These are phyloP conservation scores for Neurospora sp. DNA, from an alignment of 495 filamentous ascomycete species.

Conservation along the genomic window DNA sequence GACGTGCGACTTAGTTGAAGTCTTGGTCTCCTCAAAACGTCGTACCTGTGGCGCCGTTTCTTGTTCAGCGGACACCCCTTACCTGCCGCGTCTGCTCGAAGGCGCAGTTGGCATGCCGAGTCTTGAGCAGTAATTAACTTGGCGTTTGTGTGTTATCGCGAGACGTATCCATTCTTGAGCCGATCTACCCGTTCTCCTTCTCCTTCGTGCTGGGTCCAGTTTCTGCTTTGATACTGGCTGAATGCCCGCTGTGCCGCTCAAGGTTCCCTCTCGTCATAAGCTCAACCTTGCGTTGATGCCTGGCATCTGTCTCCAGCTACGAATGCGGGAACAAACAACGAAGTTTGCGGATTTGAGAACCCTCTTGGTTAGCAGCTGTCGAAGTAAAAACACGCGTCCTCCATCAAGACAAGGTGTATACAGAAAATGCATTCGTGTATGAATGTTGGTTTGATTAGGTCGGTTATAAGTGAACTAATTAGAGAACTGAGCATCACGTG, in stretches of 20 bases:
- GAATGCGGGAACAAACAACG: neutral
- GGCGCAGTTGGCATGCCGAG: neutral
- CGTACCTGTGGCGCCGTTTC: neutral
- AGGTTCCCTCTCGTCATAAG: neutral
- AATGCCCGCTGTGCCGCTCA: neutral
- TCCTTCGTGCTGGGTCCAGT: neutral
- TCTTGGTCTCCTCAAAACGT: neutral
- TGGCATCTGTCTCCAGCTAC: neutral
- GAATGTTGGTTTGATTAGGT: neutral
- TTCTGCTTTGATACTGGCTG: neutral
- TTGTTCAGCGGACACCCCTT: neutral
- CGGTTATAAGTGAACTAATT: neutral
- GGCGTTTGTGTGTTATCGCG: neutral
- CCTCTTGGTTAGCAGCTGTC: neutral
- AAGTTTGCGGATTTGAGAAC: neutral
- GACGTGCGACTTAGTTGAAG: neutral
- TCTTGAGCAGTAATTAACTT: neutral
- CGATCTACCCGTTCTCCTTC: neutral
- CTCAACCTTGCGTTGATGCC: neutral
- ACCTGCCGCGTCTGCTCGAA: neutral
- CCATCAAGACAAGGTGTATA: neutral
- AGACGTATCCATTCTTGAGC: neutral
- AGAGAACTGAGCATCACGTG: neutral
- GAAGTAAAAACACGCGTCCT: neutral
- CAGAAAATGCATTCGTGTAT: neutral